Percentiles rank a stretch among this genome's conserved stretches.
phyloP scores from a whole-genome alignment of 1,139 yeast genomes.

The Martiniozyma asiatica region DNA sequence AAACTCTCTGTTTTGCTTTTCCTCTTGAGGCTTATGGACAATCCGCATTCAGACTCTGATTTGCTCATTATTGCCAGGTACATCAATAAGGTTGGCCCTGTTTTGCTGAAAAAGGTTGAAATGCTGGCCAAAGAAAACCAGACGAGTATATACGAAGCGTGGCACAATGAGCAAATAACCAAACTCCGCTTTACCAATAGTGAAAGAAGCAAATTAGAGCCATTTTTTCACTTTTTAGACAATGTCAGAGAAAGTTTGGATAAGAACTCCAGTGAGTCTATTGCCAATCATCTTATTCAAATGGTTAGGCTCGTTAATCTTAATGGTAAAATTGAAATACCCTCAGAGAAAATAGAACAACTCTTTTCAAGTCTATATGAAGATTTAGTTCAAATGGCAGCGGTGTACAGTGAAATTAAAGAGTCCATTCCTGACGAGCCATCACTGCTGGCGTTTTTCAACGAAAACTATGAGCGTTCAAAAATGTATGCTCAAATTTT shows the following conservation, averaged over 20 bases:
- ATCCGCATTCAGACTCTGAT: conserved; percentile 25
- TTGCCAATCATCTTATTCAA: conserved; percentile 18
- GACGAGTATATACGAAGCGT: conserved; percentile 1
- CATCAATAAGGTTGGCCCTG: conserved; percentile 23
- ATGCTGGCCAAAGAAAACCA: conserved; percentile 8
- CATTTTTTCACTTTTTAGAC: conserved; percentile 3
- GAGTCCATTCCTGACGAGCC: conserved; percentile 8
- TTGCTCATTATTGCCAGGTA: conserved; percentile 23
- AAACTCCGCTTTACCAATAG: conserved; percentile 6
- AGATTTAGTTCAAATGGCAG: too few relatives aligned
- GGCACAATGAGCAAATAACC: conserved; percentile 9
- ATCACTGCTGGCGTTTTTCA: conserved; percentile 26
- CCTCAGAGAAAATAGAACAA: conserved; percentile 6
- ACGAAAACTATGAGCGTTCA: conserved; percentile 34
- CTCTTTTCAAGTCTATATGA: too few relatives aligned
- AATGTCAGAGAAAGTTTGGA: conserved; percentile 14
- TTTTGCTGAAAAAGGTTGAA: conserved; percentile 18
- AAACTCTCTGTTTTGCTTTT: conserved; percentile 39
- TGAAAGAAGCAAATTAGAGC: conserved; percentile 8
- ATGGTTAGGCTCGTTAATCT: conserved; percentile 22
- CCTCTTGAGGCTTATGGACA: conserved; percentile 30
- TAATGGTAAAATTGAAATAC: background rate
- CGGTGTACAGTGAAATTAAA: conserved; percentile 5
- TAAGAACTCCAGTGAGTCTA: conserved; percentile 20
- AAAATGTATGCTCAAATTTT: conserved; percentile 16